Percentiles rank a stretch among this genome's conserved stretches.
Evolutionary conservation across 345 rosid genomes (phyloP).

Genomic region (Citrus hindsii): DNA sequence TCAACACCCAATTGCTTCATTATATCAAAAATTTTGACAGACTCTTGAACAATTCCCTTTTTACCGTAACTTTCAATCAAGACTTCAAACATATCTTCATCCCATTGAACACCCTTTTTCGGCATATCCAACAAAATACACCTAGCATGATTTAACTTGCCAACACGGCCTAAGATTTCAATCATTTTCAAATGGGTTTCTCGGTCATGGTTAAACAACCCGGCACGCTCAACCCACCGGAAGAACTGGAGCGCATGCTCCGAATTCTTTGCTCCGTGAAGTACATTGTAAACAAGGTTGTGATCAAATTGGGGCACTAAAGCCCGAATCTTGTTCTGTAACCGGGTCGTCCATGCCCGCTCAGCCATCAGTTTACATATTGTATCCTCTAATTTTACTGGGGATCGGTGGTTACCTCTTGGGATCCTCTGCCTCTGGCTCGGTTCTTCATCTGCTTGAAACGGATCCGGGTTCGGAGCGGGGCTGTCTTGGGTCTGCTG

Average conservation of each 20-base stretch:
- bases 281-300: slow-evolving; percentile 70
- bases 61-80: slow-evolving; percentile 78
- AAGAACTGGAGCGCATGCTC: slow-evolving; percentile 96
- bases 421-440: slow-evolving; percentile 28
- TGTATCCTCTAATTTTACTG: slow-evolving; percentile 68
- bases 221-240: slow-evolving; percentile 90
- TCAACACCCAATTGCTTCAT: slow-evolving; percentile 79
- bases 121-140: slow-evolving; percentile 90
- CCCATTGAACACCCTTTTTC: slow-evolving; percentile 73
- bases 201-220: slow-evolving; percentile 67
- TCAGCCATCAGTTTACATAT: slow-evolving; percentile 88
- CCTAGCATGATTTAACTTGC: slow-evolving; percentile 79
- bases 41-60: slow-evolving; percentile 84
- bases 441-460: slow-evolving; percentile 7
- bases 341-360: slow-evolving; percentile 84
- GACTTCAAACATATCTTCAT: slow-evolving; percentile 70
- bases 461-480: slow-evolving; percentile 8
- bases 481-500: background rate
- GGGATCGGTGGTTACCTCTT: slow-evolving; percentile 39
- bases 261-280: slow-evolving; percentile 61
- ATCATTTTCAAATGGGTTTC: slow-evolving; percentile 75
- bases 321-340: slow-evolving; percentile 83
- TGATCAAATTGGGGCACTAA: slow-evolving; percentile 77
- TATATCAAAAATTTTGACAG: slow-evolving; percentile 68
- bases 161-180: slow-evolving; percentile 65